Percentiles rank a stretch among this genome's conserved stretches.
These are phyloP conservation scores for Pinus taeda DNA, from an alignment of 75 land plant species.

Conservation along the genomic window DNA sequence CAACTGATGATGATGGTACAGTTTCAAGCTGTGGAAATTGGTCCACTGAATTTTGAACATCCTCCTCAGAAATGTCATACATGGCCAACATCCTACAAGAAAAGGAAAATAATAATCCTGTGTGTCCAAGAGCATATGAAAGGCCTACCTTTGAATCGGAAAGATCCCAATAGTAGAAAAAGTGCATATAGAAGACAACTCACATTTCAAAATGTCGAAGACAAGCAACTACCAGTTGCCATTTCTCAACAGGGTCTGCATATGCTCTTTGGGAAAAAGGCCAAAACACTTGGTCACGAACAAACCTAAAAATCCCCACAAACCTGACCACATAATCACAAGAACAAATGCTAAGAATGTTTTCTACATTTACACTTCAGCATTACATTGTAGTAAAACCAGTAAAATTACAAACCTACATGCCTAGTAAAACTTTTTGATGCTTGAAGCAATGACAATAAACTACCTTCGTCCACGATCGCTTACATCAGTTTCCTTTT, in stretches of 20 bases:
- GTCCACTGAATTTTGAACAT: constrained; percentile 44
- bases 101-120: not conserved
- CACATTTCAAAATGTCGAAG: constrained; percentile 89
- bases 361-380: not conserved
- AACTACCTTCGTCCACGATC: constrained; percentile 89
- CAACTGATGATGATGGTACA: constrained; percentile 7
- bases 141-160: not conserved
- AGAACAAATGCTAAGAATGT: not conserved
- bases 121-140: not conserved
- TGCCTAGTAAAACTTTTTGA: not conserved
- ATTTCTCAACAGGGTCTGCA: constrained; percentile 85
- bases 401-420: not conserved
- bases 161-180: not conserved
- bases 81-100: constrained; percentile 70
- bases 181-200: constrained; percentile 16
- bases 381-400: not conserved
- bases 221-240: constrained; percentile 91
- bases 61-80: constrained; percentile 82
- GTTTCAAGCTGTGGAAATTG: constrained; percentile 13
- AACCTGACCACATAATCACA: constrained; percentile 39
- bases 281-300: constrained; percentile 94
- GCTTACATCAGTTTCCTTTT: constrained; percentile 63
- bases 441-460: constrained; percentile 2
- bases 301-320: constrained; percentile 83
- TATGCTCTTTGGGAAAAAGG: constrained; percentile 94